Base-by-base conservation (phyloP, 2,329 filamentous ascomycete genomes). In the Setomelanomma holmii region DNA sequence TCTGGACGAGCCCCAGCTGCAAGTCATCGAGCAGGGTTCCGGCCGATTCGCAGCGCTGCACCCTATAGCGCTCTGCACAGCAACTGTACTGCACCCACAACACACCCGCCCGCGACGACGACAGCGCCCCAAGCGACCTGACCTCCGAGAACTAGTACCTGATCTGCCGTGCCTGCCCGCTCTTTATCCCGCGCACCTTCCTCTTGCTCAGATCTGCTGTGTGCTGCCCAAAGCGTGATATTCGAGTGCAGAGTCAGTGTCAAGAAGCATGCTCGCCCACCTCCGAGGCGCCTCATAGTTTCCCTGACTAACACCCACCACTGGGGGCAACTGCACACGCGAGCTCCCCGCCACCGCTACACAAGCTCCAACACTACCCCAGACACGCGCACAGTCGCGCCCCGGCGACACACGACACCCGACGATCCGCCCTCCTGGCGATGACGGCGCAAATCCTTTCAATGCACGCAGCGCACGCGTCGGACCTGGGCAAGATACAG, bases 371-470 rank as follows among this genome's bases (percentile, higher is more conserved):
- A 53, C 27, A 43, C 40, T 50, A 50, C 51, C 56, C 57, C 55
- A 53, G 42, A 53, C 35, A 59, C 61, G 56, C 59, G 51, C 57
- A 51, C 44, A 35, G 42, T 45, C 41, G 27, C n/a, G 34, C 38
- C 43, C 42, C 47, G 43, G 53, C 56, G 42, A 47, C 48, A 52
- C 55, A 45, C 53, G 33, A 44, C 51, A 34, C 40, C 40, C 47
- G 38, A 17, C 23, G 38, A 42, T 47, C 43, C 50, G 45, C 55
- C 53, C 49, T 34, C 61, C 51, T n/a, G 62, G 66, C 67, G 33
- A 74, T 74, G 71, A 73, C 71, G 63, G 71, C 72, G 56, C 72
- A 75, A 67, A 66, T 75, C 49, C 66, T 75, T 40, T 63, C 71
- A 30, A 74, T 74, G 68, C 73, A 75, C 53, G 64, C 72, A 58